Percentiles rank a stretch among this genome's conserved stretches.
Evolutionary conservation across 345 rosid genomes (phyloP).

Genomic region (Gossypium raimondii): DNA sequence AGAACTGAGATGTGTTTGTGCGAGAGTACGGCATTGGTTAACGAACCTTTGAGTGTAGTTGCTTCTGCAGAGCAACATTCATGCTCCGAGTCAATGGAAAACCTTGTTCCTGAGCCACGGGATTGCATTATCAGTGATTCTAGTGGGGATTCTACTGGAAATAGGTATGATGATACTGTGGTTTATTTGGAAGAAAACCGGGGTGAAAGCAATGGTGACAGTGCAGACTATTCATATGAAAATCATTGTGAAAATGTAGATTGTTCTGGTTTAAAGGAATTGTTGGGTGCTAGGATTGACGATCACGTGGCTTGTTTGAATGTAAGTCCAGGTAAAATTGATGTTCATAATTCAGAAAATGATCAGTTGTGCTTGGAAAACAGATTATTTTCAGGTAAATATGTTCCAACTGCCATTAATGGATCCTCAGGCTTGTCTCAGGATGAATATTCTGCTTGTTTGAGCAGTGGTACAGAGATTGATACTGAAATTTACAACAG

Average conservation of each 20-base stretch:
- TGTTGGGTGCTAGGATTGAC: not conserved
- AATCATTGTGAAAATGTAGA: constrained; percentile 5
- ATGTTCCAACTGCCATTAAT: constrained; percentile 17
- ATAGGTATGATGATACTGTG: not conserved
- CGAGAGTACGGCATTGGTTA: constrained; percentile 18
- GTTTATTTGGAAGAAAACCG: not conserved
- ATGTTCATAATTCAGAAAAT: constrained; percentile 11
- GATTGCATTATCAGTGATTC: constrained; percentile 24
- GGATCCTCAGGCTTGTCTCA: constrained; percentile 14
- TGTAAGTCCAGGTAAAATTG: constrained; percentile 7
- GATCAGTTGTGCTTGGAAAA: constrained; percentile 19
- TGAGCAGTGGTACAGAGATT: not conserved
- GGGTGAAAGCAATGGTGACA: not conserved
- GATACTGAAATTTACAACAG: not conserved
- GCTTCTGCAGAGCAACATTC: constrained; percentile 18
- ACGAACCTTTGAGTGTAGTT: constrained; percentile 18
- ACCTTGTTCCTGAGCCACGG: constrained; percentile 17
- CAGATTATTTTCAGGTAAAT: constrained; percentile 9
- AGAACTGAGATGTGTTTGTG: constrained; percentile 30
- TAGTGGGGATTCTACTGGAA: constrained; percentile 22
- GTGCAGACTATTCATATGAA: not conserved
- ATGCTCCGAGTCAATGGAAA: constrained; percentile 17
- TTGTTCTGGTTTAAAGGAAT: not conserved
- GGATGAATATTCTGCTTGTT: constrained; percentile 9
- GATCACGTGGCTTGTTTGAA: constrained; percentile 5